phyloP scores from a whole-genome alignment of 2,329 filamentous ascomycete genomes.

The Pestalotiopsis sp. region DNA sequence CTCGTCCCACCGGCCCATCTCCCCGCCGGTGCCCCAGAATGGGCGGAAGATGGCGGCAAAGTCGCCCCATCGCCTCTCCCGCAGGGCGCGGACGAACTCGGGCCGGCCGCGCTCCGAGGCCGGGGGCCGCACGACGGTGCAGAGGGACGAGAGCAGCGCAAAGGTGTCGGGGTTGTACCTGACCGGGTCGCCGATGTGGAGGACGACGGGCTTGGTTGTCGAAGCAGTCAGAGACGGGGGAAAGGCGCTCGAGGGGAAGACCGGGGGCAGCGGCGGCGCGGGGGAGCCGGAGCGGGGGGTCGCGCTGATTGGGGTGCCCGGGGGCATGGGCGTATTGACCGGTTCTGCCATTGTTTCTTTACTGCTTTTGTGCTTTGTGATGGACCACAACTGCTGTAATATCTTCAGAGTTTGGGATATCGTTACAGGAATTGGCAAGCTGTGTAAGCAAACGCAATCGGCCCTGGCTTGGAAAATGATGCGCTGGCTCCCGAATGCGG shows the following conservation, averaged over 20 bases:
- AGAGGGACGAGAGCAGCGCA: constrained; percentile 43
- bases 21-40: constrained; percentile 67
- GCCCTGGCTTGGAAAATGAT: neutral
- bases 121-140: constrained; percentile 54
- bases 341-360: constrained; percentile 46
- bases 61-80: constrained; percentile 55
- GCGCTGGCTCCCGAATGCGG: neutral
- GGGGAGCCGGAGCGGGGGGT: constrained; percentile 48
- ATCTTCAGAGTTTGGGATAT: neutral
- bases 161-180: constrained; percentile 53
- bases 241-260: neutral
- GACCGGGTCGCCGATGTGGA: constrained; percentile 73
- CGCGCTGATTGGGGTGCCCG: constrained; percentile 34
- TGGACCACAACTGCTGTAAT: neutral
- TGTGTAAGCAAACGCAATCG: neutral
- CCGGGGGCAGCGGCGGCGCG: constrained; percentile 23
- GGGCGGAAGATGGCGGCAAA: constrained; percentile 57
- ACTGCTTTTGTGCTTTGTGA: neutral
- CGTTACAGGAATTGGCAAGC: neutral
- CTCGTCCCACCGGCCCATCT: constrained; percentile 64
- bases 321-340: constrained; percentile 47
- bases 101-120: constrained; percentile 51
- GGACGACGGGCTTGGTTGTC: constrained; percentile 55
- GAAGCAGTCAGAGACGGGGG: constrained; percentile 16
- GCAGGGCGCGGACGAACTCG: constrained; percentile 52